Evolutionary conservation across 2,329 filamentous ascomycete species (phyloP).

Genomic region (Phialocephala subalpina): DNA sequence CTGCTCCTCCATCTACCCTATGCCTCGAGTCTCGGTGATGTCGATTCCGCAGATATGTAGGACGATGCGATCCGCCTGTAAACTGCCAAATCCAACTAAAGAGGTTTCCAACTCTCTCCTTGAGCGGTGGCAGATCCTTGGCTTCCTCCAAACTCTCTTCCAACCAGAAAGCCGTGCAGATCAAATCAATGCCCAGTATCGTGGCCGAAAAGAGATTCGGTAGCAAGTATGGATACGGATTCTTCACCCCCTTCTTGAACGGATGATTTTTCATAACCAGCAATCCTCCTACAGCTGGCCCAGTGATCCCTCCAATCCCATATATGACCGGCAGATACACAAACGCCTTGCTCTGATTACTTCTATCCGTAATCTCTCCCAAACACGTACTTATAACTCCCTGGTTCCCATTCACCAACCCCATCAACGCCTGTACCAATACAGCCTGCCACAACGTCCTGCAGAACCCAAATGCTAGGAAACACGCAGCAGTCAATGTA

Average conservation of each 20-base stretch:
- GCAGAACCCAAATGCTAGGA: slow-evolving; percentile 88
- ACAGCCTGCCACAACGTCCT: slow-evolving; percentile 84
- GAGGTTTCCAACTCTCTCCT: slow-evolving; percentile 62
- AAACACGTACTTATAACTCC: slow-evolving; percentile 93
- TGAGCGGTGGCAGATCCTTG: slow-evolving; percentile 65
- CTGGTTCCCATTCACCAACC: slow-evolving; percentile 92
- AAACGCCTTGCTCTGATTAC: slow-evolving; percentile 93
- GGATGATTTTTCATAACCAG: slow-evolving; percentile 68
- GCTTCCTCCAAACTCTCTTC: slow-evolving; percentile 84
- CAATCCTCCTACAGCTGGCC: slow-evolving; percentile 88
- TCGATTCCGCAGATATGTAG: slow-evolving; percentile 61
- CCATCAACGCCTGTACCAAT: slow-evolving; percentile 88
- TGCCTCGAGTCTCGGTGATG: slow-evolving; percentile 39
- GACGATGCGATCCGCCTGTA: slow-evolving; percentile 60
- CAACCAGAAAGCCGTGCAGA: slow-evolving; percentile 80
- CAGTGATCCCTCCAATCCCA: slow-evolving; percentile 90
- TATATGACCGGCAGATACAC: slow-evolving; percentile 97
- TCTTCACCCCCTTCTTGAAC: slow-evolving; percentile 57
- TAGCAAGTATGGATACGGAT: slow-evolving; percentile 80
- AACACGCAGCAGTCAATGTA: slow-evolving; percentile 81
- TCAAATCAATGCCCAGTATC: slow-evolving; percentile 75
- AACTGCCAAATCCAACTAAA: slow-evolving; percentile 78
- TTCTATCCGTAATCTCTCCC: slow-evolving; percentile 93
- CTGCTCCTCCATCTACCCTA: slow-evolving; percentile 48
- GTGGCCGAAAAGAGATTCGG: slow-evolving; percentile 83